Percentiles rank a stretch among this genome's conserved stretches.
These are phyloP conservation scores for Pichia sp. DNA, from an alignment of 1,139 yeast species.

Conservation along the genomic window DNA sequence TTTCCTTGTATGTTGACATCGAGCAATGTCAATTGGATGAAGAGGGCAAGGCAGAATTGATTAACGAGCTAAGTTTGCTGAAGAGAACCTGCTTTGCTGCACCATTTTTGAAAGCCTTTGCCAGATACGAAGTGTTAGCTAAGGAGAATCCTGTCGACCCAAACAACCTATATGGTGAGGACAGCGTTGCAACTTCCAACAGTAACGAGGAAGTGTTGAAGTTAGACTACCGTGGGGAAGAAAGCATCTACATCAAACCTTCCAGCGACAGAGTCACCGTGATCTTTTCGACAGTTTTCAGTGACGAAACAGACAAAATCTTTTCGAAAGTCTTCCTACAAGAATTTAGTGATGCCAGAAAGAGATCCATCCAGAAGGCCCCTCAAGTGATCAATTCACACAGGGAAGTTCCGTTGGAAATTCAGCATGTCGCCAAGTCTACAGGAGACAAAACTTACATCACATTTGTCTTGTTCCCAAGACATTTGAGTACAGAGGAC, in stretches of 20 bases:
- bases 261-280: slow-evolving; percentile 96
- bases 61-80: slow-evolving; percentile 60
- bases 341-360: slow-evolving; percentile 96
- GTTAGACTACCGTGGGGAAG: slow-evolving; percentile 88
- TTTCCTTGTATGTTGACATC: slow-evolving; percentile 68
- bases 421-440: slow-evolving; percentile 41
- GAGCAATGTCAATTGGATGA: slow-evolving; percentile 33
- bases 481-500: slow-evolving; percentile 70
- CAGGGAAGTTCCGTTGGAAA: slow-evolving; percentile 90
- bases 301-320: slow-evolving; percentile 94
- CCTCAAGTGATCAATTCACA: slow-evolving; percentile 95
- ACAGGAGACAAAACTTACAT: slow-evolving; percentile 62
- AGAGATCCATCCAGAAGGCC: slow-evolving; percentile 93
- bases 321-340: slow-evolving; percentile 94
- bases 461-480: slow-evolving; percentile 69
- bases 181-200: slow-evolving; percentile 41
- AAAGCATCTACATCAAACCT: slow-evolving; percentile 85
- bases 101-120: slow-evolving; percentile 85
- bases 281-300: slow-evolving; percentile 87
- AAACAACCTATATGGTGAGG: slow-evolving; percentile 39
- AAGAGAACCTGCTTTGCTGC: slow-evolving; percentile 89
- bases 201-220: slow-evolving; percentile 59
- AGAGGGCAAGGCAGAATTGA: slow-evolving; percentile 41
- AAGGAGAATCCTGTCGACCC: slow-evolving; percentile 44
- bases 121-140: slow-evolving; percentile 69